A percentile compares a stretch with the other conserved stretches of the same genome.
phyloP scores from a whole-genome alignment of 192 early-diverging fungal genomes.

The Backusella luteola region DNA sequence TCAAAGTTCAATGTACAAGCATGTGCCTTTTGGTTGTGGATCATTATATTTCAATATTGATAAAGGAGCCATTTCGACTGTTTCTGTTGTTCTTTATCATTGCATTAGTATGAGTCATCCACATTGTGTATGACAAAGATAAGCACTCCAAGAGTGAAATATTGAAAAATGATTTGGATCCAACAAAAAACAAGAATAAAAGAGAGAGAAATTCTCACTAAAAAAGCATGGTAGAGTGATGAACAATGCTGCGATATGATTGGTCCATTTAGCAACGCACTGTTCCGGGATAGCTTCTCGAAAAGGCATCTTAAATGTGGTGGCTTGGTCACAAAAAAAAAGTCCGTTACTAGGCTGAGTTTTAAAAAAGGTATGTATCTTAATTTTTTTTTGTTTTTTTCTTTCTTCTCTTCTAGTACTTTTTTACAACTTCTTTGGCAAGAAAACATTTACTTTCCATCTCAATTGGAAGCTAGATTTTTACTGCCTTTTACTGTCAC shows the following conservation, averaged over 20 bases:
- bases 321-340: not conserved
- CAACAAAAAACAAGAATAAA: no score
- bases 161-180: no score
- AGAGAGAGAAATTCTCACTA: no score
- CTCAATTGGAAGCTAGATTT: not conserved
- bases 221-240: no score
- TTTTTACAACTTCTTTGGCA: not conserved
- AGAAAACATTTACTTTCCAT: constrained; percentile 7
- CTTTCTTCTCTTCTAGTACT: not conserved
- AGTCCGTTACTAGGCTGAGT: not conserved
- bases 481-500: not conserved
- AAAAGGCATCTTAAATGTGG: not conserved
- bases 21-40: no score
- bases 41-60: no score
- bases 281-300: not conserved
- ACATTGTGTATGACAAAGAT: no score
- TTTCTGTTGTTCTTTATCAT: no score
- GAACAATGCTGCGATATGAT: not conserved
- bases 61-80: no score
- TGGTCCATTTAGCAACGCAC: not conserved
- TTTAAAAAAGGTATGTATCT: not conserved
- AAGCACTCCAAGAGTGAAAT: no score
- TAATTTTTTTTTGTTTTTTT: not conserved
- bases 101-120: no score
- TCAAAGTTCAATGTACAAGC: no score